Evolutionary conservation across 31 red algal genomes (phyloP), one percentile per base, ranked within the genome.

Genomic region (Odonthalia washingtoniensis): DNA sequence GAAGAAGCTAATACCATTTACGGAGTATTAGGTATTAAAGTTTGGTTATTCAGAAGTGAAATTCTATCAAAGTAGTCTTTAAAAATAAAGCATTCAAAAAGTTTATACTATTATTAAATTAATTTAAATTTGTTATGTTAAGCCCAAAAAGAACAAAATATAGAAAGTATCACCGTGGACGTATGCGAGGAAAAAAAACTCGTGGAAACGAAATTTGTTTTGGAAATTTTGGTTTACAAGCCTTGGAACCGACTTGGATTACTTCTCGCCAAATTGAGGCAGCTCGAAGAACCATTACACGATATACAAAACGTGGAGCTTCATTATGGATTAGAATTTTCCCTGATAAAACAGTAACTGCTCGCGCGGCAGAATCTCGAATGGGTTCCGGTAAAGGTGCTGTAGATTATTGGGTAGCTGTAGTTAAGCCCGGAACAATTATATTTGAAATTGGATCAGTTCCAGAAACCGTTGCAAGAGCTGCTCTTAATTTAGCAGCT

Each of bases 11-110:
- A 75, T 40, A 75, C 72, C 3, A 75, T 37, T 40, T 75, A 40
- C 42, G 72, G 72, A 31, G 28, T 75, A 40, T 40, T 75, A 75
- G 72, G 72, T 5, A 40, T 75, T 40, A 75, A 75, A 75, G 52
- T 61, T 61, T 61, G 52, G 52, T 61, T 61, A 24, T 61, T 61
- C 24, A 61, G 24, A 61, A 61, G 24, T 61, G 52, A 61, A 61
- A 61, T 61, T 61, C 52, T 61, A 61, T 61, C 52, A 61, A 14
- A 61, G 52, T 61, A 61, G 24, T 61, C 24, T 61, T 14, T 61
- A 61, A 61, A 17, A 17, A 61, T 61, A 61, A n/a, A n/a, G n/a
- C n/a, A n/a, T n/a, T n/a, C n/a, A n/a, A n/a, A n/a, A n/a, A n/a
- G n/a, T n/a, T n/a, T n/a, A n/a, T n/a, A n/a, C n/a, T 61, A 17